A percentile compares a stretch with the other conserved stretches of the same genome.
These are phyloP conservation scores for Arthrobotrys entomopaga DNA, from an alignment of 2,329 filamentous ascomycete species.

Conservation along the genomic window DNA sequence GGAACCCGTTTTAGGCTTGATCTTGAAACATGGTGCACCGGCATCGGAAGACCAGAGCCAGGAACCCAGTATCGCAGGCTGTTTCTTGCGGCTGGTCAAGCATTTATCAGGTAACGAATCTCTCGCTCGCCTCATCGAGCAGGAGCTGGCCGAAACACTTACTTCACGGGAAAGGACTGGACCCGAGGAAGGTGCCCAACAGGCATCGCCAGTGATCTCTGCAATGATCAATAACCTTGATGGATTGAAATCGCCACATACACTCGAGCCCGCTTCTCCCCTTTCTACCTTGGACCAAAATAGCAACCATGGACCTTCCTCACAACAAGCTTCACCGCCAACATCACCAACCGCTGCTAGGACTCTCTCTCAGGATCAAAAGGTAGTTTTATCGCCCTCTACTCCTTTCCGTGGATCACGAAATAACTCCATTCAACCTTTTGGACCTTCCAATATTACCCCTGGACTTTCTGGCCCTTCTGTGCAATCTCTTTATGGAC, in stretches of 20 bases:
- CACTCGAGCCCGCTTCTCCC: constrained; percentile 34
- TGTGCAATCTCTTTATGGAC: constrained; percentile 34
- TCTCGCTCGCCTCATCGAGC: constrained; percentile 42
- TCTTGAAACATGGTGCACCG: constrained; percentile 43
- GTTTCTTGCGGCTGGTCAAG: constrained; percentile 40
- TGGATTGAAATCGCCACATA: constrained; percentile 33
- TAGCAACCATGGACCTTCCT: constrained; percentile 22
- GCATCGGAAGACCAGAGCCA: constrained; percentile 46
- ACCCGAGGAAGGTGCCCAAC: constrained; percentile 43
- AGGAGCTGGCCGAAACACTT: constrained; percentile 37
- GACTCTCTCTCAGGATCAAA: constrained; percentile 33
- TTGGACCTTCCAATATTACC: constrained; percentile 34
- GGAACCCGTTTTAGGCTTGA: constrained; percentile 45
- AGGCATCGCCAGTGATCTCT: constrained; percentile 43
- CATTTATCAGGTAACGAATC: constrained; percentile 32
- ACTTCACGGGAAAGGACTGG: constrained; percentile 47
- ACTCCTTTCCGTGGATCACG: constrained; percentile 30
- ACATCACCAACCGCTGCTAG: constrained; percentile 34
- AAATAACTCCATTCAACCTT: constrained; percentile 17
- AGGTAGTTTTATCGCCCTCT: constrained; percentile 27
- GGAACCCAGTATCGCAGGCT: constrained; percentile 49
- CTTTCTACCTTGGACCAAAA: constrained; percentile 22
- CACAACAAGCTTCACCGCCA: constrained; percentile 30
- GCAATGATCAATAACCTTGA: constrained; percentile 28
- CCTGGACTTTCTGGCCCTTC: constrained; percentile 37